Percentiles rank a stretch among this genome's conserved stretches.
Conservation (phyloP, 441 rosid genomes). For the Gossypium laxum region DNA sequence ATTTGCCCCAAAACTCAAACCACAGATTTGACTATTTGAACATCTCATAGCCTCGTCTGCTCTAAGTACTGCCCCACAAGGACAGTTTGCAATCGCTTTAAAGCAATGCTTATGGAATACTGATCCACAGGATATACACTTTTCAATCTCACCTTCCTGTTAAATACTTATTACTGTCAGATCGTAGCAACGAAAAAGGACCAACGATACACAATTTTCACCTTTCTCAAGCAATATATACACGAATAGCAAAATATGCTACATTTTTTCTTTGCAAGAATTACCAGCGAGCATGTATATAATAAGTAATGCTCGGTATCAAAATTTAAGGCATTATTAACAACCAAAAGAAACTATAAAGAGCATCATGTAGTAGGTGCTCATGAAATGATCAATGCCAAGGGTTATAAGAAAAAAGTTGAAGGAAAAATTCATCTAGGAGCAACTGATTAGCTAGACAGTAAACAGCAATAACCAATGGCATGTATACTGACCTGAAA, state of each 20-base stretch:
- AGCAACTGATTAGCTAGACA: not conserved
- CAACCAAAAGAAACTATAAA: not conserved
- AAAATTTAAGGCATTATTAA: not conserved
- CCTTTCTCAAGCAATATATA: not conserved
- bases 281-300: not conserved
- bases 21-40: slow-evolving; percentile 20
- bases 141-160: slow-evolving; percentile 71
- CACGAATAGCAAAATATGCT: not conserved
- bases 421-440: not conserved
- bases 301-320: not conserved
- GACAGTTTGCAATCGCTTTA: slow-evolving; percentile 47
- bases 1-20: slow-evolving; percentile 21
- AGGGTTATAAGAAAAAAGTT: not conserved
- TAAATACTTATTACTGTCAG: slow-evolving; percentile 19
- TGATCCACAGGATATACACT: slow-evolving; percentile 53
- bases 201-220: not conserved
- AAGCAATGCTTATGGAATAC: slow-evolving; percentile 76
- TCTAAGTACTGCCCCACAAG: slow-evolving; percentile 47
- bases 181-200: not conserved
- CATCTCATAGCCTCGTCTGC: slow-evolving; percentile 19
- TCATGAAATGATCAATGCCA: not conserved
- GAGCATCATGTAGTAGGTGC: not conserved
- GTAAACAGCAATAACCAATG: not conserved
- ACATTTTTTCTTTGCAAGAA: not conserved
- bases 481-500: slow-evolving; percentile 59